Conservation (phyloP, 169 alveolate genomes). For the Plasmodium knowlesi region DNA sequence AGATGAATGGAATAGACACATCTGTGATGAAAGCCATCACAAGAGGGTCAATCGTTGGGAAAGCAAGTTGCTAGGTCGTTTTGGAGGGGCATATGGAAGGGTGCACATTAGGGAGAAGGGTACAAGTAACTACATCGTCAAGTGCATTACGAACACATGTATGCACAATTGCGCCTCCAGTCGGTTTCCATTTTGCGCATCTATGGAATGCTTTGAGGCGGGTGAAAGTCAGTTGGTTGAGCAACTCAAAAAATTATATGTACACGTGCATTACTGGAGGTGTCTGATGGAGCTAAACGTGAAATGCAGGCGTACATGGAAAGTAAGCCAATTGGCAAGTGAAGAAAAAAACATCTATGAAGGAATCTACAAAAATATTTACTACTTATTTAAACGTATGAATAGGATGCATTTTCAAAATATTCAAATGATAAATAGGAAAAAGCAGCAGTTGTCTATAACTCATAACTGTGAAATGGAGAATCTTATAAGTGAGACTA, state of each 20-base stretch:
- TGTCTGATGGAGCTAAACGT: constrained; percentile 17
- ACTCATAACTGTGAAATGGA: constrained; percentile 74
- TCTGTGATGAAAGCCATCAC: not conserved
- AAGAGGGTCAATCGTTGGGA: not conserved
- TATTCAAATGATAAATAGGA: constrained; percentile 11
- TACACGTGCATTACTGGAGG: constrained; percentile 52
- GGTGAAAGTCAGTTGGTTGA: constrained; percentile 11
- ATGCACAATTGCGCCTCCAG: not conserved
- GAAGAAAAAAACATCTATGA: constrained; percentile 1
- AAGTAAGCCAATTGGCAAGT: not conserved
- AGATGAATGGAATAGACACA: not conserved
- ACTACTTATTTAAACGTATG: constrained; percentile 34
- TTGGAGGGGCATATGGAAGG: not conserved
- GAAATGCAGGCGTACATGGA: constrained; percentile 9
- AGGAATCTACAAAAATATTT: constrained; percentile 47
- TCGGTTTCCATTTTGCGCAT: not conserved
- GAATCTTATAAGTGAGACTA: constrained; percentile 42
- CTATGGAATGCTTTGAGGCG: not conserved
- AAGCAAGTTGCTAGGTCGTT: not conserved
- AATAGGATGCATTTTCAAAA: constrained; percentile 21
- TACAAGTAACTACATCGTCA: not conserved
- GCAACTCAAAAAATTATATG: constrained; percentile 17
- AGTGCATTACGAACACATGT: not conserved
- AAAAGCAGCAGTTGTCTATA: constrained; percentile 55
- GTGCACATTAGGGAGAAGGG: not conserved